These are phyloP conservation scores for Pleurotus citrinopileatus DNA, from an alignment of 768 basidiomycete genomes.

Conservation along the genomic window DNA sequence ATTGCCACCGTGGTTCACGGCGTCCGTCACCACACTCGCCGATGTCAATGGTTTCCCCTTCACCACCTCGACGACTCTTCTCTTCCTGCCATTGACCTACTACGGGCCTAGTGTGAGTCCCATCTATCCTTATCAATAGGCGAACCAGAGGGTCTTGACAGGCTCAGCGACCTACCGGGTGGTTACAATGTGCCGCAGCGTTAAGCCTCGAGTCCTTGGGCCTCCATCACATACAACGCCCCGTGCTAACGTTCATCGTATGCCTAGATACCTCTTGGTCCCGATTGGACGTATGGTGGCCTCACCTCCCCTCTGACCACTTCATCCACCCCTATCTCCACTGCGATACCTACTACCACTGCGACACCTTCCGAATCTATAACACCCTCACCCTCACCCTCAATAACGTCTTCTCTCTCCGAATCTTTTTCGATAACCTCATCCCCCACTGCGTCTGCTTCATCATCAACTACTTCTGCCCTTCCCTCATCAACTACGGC, in stretches of 20 bases:
- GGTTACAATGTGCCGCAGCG: slow-evolving; percentile 1
- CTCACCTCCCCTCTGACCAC: slow-evolving; percentile 59
- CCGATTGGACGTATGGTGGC: slow-evolving; percentile 74
- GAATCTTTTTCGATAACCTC: slow-evolving; percentile 20
- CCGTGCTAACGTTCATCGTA: not conserved
- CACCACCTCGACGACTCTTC: slow-evolving; percentile 52
- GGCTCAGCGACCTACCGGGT: no score
- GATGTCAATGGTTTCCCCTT: slow-evolving; percentile 50
- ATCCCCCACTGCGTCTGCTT: slow-evolving; percentile 21
- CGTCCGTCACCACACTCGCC: slow-evolving; percentile 48
- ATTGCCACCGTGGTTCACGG: slow-evolving; percentile 72
- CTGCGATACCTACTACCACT: slow-evolving; percentile 20
- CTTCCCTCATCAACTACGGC: slow-evolving; percentile 25
- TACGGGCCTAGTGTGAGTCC: slow-evolving; percentile 76
- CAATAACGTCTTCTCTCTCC: slow-evolving; percentile 25
- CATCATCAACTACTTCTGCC: slow-evolving; percentile 19
- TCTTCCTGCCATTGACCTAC: slow-evolving; percentile 75
- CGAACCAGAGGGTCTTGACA: not conserved
- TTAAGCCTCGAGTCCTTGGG: not conserved
- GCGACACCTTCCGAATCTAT: slow-evolving; percentile 22
- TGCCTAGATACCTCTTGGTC: slow-evolving; percentile 68
- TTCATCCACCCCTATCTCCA: slow-evolving; percentile 21
- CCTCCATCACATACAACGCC: not conserved
- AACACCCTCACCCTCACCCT: slow-evolving; percentile 27
- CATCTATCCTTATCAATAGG: not conserved